Evolutionary conservation across 495 filamentous ascomycete species (phyloP), one percentile per base, ranked within the genome.

Genomic region (Ascodesmis nigricans): DNA sequence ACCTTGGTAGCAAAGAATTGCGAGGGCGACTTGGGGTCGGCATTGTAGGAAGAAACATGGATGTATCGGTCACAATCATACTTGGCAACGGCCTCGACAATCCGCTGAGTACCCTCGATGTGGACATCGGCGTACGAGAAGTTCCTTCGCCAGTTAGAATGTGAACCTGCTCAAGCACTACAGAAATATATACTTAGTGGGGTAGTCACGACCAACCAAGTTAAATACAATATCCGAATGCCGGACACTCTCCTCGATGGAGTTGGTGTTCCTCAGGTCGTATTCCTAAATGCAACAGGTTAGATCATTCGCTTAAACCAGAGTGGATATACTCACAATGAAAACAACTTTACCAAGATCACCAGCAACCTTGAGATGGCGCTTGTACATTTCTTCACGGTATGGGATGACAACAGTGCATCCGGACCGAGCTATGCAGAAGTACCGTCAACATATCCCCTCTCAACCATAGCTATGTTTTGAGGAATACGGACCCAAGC

Each of bases 211-310:
- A 33, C 87, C 87, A 43, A 91, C 63, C 42, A 99, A 66, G 57
- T 95, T 99, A 65, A 82, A 93, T 29, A 99, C 87, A 33, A 92
- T 71, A 49, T 99, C 87, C 20, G 82, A 92, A 58, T 99, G 87
- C 50, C 87, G 67, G 25, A 99, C 84, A 44, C 75, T 82, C 58
- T 87, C 83, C 55, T 99, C 87, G 45, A 99, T 82, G 14, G 84
- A 93, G 46, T 75, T 66, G 31, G 81, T 95, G 60, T 99, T 99
- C 47, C 73, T 73, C 36, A 99, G 65, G 53, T 97, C 87, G 58
- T 76, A 87, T 70, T 97, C 87, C 80, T 81, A 43, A 28, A 24
- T 8, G 11, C 30, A 25, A 15, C 44, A 38, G 21, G 11, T 20
- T 6, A 15, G 14, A 16, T 8, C n/a, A n/a, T n/a, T n/a, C n/a